Percentiles rank a stretch among this genome's conserved stretches.
Evolutionary conservation across 1,284 basidiomycete genomes (phyloP).

Genomic region (Puccinia triticina): DNA sequence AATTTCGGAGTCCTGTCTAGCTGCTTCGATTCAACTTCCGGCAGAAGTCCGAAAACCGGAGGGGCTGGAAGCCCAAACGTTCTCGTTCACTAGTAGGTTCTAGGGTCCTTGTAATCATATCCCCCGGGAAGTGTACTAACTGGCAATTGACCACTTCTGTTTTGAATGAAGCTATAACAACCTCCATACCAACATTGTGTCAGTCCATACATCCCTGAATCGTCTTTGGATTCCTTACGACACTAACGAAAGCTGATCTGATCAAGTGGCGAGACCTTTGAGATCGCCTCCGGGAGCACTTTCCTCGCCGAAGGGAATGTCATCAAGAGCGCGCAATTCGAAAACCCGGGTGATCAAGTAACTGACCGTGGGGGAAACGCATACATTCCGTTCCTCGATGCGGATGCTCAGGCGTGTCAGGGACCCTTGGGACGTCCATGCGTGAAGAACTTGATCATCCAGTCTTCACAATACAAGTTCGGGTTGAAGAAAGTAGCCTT

Average conservation of each 20-base stretch:
- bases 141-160: neutral
- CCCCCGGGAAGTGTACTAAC: neutral
- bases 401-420: conserved; percentile 14
- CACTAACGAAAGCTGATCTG: neutral
- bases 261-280: conserved; percentile 32
- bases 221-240: neutral
- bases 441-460: conserved; percentile 24
- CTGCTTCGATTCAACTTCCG: conserved; percentile 40
- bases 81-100: conserved; percentile 29
- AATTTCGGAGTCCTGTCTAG: neutral
- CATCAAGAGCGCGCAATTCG: conserved; percentile 8
- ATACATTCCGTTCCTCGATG: conserved; percentile 8
- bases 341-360: neutral
- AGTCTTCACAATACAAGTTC: conserved; percentile 18
- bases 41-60: conserved; percentile 37
- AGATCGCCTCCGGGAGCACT: conserved; percentile 7
- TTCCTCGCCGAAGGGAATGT: conserved; percentile 45
- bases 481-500: neutral
- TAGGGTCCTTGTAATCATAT: neutral
- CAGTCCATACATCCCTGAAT: neutral
- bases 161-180: conserved; percentile 45
- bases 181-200: conserved; percentile 16
- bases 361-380: conserved; percentile 8
- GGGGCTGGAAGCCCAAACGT: conserved; percentile 6
- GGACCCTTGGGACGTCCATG: conserved; percentile 33